These are phyloP conservation scores for Leishmania turanica DNA, from an alignment of 208 protist species.

Conservation along the genomic window DNA sequence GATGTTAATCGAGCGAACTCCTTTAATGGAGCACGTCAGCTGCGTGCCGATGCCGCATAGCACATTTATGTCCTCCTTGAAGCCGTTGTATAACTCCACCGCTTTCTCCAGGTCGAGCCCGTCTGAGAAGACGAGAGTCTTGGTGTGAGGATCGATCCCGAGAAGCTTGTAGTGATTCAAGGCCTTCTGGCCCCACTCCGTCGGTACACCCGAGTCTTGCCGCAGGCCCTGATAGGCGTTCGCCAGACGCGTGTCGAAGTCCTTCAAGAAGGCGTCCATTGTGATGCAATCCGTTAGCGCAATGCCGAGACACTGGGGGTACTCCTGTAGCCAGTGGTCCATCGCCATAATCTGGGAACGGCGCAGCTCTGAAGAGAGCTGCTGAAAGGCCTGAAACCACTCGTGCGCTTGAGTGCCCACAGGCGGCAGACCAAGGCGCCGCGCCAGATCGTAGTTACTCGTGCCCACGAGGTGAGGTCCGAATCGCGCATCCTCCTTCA, in stretches of 20 bases:
- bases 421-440: constrained; percentile 54
- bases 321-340: constrained; percentile 80
- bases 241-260: constrained; percentile 71
- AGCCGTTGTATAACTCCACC: constrained; percentile 54
- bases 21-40: constrained; percentile 83
- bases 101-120: constrained; percentile 79
- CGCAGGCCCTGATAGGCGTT: constrained; percentile 71
- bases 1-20: constrained; percentile 78
- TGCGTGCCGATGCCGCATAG: constrained; percentile 89
- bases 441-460: constrained; percentile 88
- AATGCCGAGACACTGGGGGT: constrained; percentile 79
- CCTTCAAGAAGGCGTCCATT: constrained; percentile 86
- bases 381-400: constrained; percentile 93
- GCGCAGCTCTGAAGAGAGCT: constrained; percentile 70
- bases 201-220: constrained; percentile 82
- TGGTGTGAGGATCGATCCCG: constrained; percentile 73
- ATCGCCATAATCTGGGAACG: constrained; percentile 76
- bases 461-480: constrained; percentile 62
- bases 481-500: constrained; percentile 65
- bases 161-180: constrained; percentile 76
- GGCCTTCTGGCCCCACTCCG: constrained; percentile 79
- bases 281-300: constrained; percentile 92
- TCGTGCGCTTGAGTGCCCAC: constrained; percentile 90
- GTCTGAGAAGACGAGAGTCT: constrained; percentile 89
- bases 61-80: constrained; percentile 63